Evolutionary conservation across 306 rosid genomes (phyloP), one percentile per base, ranked within the genome.

Genomic region (Phaseolus lunatus): DNA sequence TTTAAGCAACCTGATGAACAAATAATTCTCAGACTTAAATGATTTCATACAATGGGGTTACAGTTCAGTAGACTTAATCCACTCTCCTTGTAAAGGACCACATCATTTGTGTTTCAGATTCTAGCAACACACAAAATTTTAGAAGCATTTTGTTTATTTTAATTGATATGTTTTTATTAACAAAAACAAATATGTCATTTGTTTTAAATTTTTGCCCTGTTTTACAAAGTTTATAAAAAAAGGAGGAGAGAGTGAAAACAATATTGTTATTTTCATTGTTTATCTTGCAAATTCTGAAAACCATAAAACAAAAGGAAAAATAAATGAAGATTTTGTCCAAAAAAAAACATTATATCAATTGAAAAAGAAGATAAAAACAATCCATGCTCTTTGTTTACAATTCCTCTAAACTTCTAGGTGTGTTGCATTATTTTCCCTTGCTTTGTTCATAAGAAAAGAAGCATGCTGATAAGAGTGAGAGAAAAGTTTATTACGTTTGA

Each of bases 401-500:
- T 23, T 22, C 33, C 3, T 23, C 31, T 23, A 2, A 16, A 57
- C 9, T 11, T 24, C 5, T 27, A 26, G 20, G 7, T 59, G 41
- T 6, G 41, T 44, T 15, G 9, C 41, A 41, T 14, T 73, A 10
- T 10, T 20, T 54, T 13, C 23, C 22, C 49, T 56, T 23, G 4
- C 75, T 54, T 54, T 15, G 48, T 18, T 58, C 13, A 29, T 2
- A 3, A 61, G 22, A 19, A 48, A 35, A 52, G 3, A 10, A 18
- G 20, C 63, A 56, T 59, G 39, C 8, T 26, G 11, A 13, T 45
- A 47, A 13, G 24, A 10, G 18, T 44, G 16, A 29, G 71, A 71
- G 58, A 45, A 62, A 6, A 26, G 20, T 22, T 64, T 44, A 86
- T 80, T 88, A 95, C 99, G 97, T 88, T 85, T 95, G 99, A 84